These are phyloP conservation scores for Ceratobasidium sp. DNA, from an alignment of 1,284 basidiomycete genomes.

Conservation along the genomic window DNA sequence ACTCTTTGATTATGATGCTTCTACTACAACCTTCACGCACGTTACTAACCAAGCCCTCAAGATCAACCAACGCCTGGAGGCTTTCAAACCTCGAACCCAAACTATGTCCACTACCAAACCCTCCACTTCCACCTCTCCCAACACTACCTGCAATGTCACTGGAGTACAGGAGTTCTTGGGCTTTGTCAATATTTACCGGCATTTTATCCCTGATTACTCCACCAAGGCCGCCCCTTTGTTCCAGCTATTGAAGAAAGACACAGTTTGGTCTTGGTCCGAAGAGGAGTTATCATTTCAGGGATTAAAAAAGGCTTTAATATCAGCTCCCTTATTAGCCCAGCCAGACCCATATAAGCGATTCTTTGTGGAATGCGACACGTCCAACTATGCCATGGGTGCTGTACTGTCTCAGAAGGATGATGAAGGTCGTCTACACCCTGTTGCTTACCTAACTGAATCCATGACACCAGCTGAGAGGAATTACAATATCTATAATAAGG, in stretches of 20 bases:
- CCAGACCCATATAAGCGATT: slow-evolving; percentile 6
- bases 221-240: neutral
- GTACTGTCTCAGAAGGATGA: slow-evolving; percentile 49
- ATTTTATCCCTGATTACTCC: slow-evolving; percentile 52
- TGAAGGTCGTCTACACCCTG: slow-evolving; percentile 45
- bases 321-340: neutral
- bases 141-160: slow-evolving; percentile 43
- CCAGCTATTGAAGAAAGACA: neutral
- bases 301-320: neutral
- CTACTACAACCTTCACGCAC: neutral
- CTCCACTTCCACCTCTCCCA: neutral
- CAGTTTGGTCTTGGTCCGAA: neutral
- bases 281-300: neutral
- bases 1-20: neutral
- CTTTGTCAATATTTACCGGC: slow-evolving; percentile 45
- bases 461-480: slow-evolving; percentile 55
- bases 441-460: slow-evolving; percentile 51
- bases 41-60: neutral
- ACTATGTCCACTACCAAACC: neutral
- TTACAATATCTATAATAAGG: slow-evolving; percentile 57
- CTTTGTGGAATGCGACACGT: slow-evolving; percentile 51
- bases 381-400: slow-evolving; percentile 51
- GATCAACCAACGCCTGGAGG: neutral
- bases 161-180: slow-evolving; percentile 54
- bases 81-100: neutral